These are phyloP conservation scores for Volvox carteri DNA, from an alignment of 163 green algal genomes.

Conservation along the genomic window DNA sequence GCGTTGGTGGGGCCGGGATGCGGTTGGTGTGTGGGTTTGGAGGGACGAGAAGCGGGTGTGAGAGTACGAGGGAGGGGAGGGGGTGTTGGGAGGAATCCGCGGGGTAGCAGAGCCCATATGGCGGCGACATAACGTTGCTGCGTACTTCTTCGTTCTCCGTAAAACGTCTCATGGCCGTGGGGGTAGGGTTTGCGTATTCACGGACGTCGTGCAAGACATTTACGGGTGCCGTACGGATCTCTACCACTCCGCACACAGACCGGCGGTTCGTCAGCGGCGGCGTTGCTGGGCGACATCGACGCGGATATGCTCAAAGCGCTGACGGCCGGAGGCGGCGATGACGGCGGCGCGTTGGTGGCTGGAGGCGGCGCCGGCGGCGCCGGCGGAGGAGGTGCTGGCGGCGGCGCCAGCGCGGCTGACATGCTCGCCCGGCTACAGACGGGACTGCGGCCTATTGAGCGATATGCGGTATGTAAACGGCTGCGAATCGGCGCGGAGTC, in stretches of 20 bases:
- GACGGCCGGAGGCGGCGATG: constrained; percentile 8
- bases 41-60: no score
- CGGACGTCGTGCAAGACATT: no score
- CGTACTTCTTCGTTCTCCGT: no score
- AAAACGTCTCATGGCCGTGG: no score
- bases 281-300: constrained; percentile 42
- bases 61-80: no score
- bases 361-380: neutral
- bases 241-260: neutral
- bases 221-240: no score
- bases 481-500: no score
- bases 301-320: constrained; percentile 53
- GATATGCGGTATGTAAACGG: constrained; percentile 59
- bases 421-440: constrained; percentile 60
- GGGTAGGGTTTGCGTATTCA: no score
- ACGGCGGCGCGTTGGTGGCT: neutral
- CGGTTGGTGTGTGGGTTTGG: neutral
- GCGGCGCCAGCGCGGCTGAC: constrained; percentile 40
- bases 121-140: no score
- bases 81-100: no score
- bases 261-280: neutral
- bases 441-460: constrained; percentile 61
- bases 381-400: neutral
- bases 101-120: no score
- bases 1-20: neutral